Base-by-base conservation (phyloP, 768 basidiomycete species). In the Boletus eberwhitei region DNA sequence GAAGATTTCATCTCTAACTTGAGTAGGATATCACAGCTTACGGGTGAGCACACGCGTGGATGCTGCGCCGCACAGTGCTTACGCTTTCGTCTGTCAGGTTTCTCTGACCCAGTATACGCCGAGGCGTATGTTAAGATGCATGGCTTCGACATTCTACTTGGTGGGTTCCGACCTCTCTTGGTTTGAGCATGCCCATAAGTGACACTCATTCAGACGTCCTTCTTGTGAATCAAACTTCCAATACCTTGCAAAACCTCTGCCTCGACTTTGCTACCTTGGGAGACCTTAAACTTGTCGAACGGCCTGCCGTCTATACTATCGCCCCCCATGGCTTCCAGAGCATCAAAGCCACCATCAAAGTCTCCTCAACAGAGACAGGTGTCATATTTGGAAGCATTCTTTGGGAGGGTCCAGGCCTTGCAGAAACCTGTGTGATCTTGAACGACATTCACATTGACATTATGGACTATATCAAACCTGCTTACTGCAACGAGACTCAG, bases 361-460 rank as follows among this genome's bases (percentile, higher is more conserved):
- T 96, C 2, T 95, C 96, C 0, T 97, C 93, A 21, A 98, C 97
- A 0, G 97, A 99, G 73, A 98, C 97, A 2, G 97, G 95, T 40
- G 95, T 98, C 57, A 97, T 98, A 61, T 98, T 98, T 59, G 97
- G 97, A 17, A 95, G 92, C 67, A 98, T 98, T 56, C 84, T 96
- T 12, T 98, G 96, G 89, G 93, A 97, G 65, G 91, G 90, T 11
- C 86, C 88, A 1, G 89, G 86, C 39, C 84, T 95, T 66, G 80
- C 86, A 1, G 95, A 97, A 65, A 85, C 87, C 19, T 93, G 89
- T 66, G 95, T 98, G 37, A 95, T 99, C 49, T 71, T 98, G 68
- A 97, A 91, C 68, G 95, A 98, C 73, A 93, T 97, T 48, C 96
- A 98, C 71, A 90, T 98, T 59, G 97, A 99, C 71, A 97, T 99